Evolutionary conservation across 2,329 filamentous ascomycete species (phyloP).

Genomic region (Nakataea oryzae): DNA sequence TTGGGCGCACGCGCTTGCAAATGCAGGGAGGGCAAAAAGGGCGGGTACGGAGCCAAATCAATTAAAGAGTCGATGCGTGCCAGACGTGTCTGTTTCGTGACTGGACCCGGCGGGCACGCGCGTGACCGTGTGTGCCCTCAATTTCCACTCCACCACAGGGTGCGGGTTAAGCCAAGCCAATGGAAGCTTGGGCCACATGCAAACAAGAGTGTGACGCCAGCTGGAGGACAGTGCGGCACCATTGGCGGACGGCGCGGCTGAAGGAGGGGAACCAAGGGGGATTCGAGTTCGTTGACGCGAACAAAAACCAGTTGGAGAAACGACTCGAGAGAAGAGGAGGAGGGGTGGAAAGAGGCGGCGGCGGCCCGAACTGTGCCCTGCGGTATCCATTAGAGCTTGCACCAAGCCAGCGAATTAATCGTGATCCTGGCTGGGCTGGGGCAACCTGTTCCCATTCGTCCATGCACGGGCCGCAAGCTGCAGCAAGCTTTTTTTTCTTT

Average conservation of each 20-base stretch:
- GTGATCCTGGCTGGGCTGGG: not conserved
- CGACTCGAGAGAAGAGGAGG: not conserved
- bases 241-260: too few relatives aligned
- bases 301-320: not conserved
- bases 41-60: conserved; percentile 6
- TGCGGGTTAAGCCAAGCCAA: not conserved
- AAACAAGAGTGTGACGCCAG: too few relatives aligned
- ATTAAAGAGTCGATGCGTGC: conserved; percentile 12
- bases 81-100: conserved; percentile 16
- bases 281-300: too few relatives aligned
- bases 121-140: not conserved
- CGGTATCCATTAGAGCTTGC: not conserved
- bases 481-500: not conserved
- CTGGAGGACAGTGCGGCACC: too few relatives aligned
- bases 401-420: not conserved
- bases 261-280: too few relatives aligned
- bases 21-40: not conserved
- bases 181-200: not conserved
- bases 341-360: too few relatives aligned
- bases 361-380: not conserved
- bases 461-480: not conserved
- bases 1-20: not conserved
- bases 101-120: conserved; percentile 3
- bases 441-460: not conserved
- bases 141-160: not conserved